Base-by-base conservation (phyloP, 768 basidiomycete species). In the Mrakia hoshinonis region DNA sequence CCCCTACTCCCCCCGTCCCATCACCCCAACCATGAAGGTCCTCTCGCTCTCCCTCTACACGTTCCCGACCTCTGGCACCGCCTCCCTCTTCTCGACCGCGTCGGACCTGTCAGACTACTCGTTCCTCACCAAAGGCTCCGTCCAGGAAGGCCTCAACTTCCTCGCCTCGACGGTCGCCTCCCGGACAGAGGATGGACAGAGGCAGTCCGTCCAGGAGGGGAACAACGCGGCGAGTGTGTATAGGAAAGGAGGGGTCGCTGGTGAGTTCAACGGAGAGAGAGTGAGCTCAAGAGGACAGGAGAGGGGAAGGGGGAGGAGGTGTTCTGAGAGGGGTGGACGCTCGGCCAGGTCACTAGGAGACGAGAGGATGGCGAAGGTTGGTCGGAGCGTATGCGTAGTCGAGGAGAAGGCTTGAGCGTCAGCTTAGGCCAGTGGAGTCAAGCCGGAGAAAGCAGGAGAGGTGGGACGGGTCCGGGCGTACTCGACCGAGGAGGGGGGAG, bases 131-230 rank as follows among this genome's bases (percentile, higher is more conserved):
- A 67, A 66, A n/a, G 60, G 67, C 3, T 68, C 72, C 47, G 67
- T 73, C 26, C 67, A 68, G 39, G 72, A 73, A 48, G 72, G 60
- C 15, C 67, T 68, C 39, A 54, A 46, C 49, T 73, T 73, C 54
- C 70, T 69, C 69, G n/a, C 67, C 29, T 46, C 87, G 84, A 97
- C 93, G 1, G 92, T 97, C 39, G 87, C 87, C 48, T 91, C 94
- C 76, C 84, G 93, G 55, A 98, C 94, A 20, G 83, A 84, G 7
- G 86, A 87, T 73, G 92, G 92, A 22, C 90, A 93, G 80, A 85
- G 96, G 61, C 92, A 95, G 82, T 93, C 89, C 67, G 87, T 98
- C 13, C 89, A 94, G 79, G 95, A 98, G 83, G 92, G 93, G 79
- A 87, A 84, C 73, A 92, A 98, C 79, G 89, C 87, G 20, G 93